Base-by-base conservation (phyloP, 768 basidiomycete genomes). In the Pulveroboletus sp. region DNA sequence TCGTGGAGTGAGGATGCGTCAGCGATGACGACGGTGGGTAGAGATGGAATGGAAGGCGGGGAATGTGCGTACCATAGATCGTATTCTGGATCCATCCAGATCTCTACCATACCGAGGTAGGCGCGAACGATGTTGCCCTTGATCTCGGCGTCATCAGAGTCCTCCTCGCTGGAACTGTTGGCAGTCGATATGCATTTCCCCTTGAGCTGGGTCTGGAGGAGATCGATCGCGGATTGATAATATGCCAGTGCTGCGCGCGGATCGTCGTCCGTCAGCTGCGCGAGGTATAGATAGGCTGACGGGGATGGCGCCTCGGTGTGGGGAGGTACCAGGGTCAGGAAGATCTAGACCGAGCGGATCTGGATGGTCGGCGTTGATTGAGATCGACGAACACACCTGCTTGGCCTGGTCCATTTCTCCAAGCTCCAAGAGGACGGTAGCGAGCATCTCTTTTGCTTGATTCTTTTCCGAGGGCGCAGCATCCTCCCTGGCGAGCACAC, bases 61-160 rank as follows among this genome's bases (percentile, higher is more conserved):
- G 27, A 63, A 27, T 49, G 4, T 29, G 63, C 81, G 43, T 59
- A 86, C 93, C 93, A 94, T 43, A 95, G 73, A 74, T 94, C 91
- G 56, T 86, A 85, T 2, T 78, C 77, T 26, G 87, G 87, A 60
- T 93, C 89, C 92, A 96, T 95, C 93, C 93, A 96, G 14, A 94
- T 88, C 64, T 95, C 93, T 22, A 94, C 86, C 78, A 93, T 93
- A 8, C 86, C 87, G 26, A 93, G 77, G 19, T 93, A 76, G 8
- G 89, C 90, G 34, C 86, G 76, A 11, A 93, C 83, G 48, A 86
- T 82, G 61, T 82, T 89, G 27, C 68, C 76, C 61, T 74, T 83
- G 41, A 83, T 64, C 56, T 89, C 85, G 3, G 73, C 63, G 45
- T 60, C 67, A 11, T 59, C 66, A n/a, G n/a, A n/a, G n/a, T 57